Base-by-base conservation (phyloP, 1,284 basidiomycete genomes). In the Puccinia horiana region DNA sequence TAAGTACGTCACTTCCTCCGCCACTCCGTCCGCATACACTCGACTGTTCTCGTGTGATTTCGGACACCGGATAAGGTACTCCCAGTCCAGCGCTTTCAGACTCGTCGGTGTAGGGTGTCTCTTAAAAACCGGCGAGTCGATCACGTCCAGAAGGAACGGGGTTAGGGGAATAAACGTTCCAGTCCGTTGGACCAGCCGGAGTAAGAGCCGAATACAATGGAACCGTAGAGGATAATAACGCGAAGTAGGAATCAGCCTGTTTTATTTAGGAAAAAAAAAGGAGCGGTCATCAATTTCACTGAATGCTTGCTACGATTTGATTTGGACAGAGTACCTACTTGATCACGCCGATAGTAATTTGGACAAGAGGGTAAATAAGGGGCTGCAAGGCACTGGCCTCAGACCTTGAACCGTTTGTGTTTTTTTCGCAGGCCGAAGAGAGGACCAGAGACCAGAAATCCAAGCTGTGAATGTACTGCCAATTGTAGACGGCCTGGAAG, bases 391-490 rank as follows among this genome's bases (percentile, higher is more conserved):
- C 92, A 86, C 92, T 94, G 85, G 93, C 92, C 83, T 90, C 88
- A 29, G 69, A 70, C 23, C 29, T 47, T 3, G 89, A 89, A 12
- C 85, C 85, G 14, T 89, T 89, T 44, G 89, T 88, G 84, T 91
- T 88, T 44, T 89, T 88, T 85, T 92, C 91, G 84, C 93, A 95
- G 20, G 94, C 92, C 47, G 91, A 89, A 9, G 92, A 92, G n/a
- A 98, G 90, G 2, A 98, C 94, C 76, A 94, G 89, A 73, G 91
- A 91, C 97, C 97, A 99, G 86, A 99, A 98, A 88, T 99, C 97
- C 84, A 99, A 89, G 83, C 92, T 94, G 87, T 98, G 96, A 8
- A 93, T 92, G 85, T 93, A 99, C 87, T 98, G 96, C 97, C 97
- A 99, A 88, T 98, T 99, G 88, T 98, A 96, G 32, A 98, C 95